A percentile compares a stretch with the other conserved stretches of the same genome.
phyloP scores from a whole-genome alignment of 345 rosid species.

The Eucalyptus cloeziana region DNA sequence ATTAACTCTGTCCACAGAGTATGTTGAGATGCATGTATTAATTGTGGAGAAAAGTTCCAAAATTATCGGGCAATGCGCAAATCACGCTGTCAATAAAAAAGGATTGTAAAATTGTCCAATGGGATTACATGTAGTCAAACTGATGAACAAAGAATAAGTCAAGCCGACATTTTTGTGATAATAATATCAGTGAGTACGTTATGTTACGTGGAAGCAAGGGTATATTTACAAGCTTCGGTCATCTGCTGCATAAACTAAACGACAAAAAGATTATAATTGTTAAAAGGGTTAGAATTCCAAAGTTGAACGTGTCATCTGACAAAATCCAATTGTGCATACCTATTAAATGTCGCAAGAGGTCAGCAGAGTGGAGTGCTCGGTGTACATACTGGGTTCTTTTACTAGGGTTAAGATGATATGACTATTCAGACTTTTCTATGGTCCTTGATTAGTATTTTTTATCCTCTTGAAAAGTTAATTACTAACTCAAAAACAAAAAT shows the following conservation, averaged over 20 bases:
- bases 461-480: neutral
- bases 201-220: neutral
- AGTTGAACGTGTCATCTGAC: neutral
- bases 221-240: neutral
- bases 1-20: neutral
- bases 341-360: neutral
- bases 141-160: neutral
- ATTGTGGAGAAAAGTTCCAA: neutral
- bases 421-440: neutral
- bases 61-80: neutral
- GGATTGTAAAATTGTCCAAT: neutral
- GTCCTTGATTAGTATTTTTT: neutral
- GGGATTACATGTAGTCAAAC: neutral
- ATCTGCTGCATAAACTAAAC: neutral
- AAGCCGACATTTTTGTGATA: neutral
- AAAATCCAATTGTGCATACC: neutral
- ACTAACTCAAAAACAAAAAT: neutral
- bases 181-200: neutral
- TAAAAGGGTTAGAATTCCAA: neutral
- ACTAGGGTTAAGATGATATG: neutral
- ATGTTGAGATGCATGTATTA: neutral
- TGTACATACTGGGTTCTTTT: neutral
- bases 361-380: neutral
- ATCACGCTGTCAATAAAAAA: neutral
- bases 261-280: neutral